Evolutionary conservation across 352 stramenopile species (phyloP), one percentile per base, ranked within the genome.

Genomic region (Phytophthora macrochlamydospora): DNA sequence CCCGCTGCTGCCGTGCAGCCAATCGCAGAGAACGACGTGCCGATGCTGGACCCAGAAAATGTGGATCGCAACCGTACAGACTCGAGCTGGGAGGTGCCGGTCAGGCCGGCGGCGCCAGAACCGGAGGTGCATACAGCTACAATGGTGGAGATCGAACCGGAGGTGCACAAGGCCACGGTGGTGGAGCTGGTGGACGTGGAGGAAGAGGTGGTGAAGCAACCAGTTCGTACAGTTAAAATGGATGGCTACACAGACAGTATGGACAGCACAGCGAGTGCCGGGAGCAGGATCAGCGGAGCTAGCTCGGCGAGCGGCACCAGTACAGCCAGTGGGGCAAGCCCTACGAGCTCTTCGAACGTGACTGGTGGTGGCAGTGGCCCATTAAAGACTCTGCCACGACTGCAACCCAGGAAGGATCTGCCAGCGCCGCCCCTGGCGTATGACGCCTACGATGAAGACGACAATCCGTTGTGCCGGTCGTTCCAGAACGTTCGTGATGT

Each of bases 401-500:
- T 76, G 7, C 65, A 73, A 35, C 67, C 60, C 5, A 65, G 66
- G 31, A 69, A 76, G 30, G 73, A 76, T 29, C 31, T 42, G 9
- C 49, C 60, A 3, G 48, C 52, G 28, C 44, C 48, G 24, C 62
- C 65, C 1, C 42, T 62, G 32, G 30, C 42, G 29, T 67, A 73
- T 7, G 69, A 83, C 40, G 71, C 78, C 2, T 80, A 89, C 42
- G 80, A 87, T 38, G 79, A 89, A 9, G 70, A 76, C 33, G 71
- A 82, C 51, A 79, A 89, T 32, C 56, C 62, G 44, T 42, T 87
- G 28, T 84, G 71, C 53, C 60, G 51, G 14, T 85, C 80, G 29
- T 89, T 89, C 66, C 67, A 75, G 42, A 87, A 84, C 51, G 78
- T 86, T 31, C 67, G 72, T 14, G 72, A 87, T 58, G 76, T 87